Evolutionary conservation across 495 filamentous ascomycete genomes (phyloP).

Genomic region (Talaromyces adpressus): DNA sequence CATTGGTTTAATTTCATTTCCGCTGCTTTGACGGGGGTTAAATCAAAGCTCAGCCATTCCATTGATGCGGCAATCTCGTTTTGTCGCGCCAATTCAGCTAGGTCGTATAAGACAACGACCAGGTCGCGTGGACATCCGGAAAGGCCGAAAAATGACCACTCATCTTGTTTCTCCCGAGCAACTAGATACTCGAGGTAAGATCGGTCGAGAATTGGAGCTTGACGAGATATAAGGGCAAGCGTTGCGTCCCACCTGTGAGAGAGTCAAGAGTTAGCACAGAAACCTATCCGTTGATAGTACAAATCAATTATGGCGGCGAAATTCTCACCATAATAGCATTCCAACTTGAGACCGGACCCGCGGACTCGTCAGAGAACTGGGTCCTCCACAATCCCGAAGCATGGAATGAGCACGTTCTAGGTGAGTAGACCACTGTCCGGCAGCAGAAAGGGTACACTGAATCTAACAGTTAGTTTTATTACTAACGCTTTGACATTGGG

Average conservation of each 20-base stretch:
- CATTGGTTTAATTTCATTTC: not conserved
- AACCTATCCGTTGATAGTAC: not conserved
- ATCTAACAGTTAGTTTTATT: too few species aligned
- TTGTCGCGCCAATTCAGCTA: not conserved
- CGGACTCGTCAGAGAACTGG: too few species aligned
- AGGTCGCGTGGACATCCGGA: not conserved
- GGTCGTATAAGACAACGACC: not conserved
- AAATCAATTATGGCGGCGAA: not conserved
- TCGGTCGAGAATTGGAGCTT: not conserved
- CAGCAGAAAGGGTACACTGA: too few species aligned
- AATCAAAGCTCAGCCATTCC: too few species aligned
- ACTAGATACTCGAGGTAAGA: not conserved
- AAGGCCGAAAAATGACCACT: not conserved
- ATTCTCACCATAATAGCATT: not conserved
- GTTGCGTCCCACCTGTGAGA: not conserved
- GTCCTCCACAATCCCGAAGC: too few species aligned
- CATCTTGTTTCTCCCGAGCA: not conserved
- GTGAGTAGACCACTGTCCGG: too few species aligned
- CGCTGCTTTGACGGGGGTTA: not conserved
- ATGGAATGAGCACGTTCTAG: too few species aligned
- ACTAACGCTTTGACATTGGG: too few species aligned
- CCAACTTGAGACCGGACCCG: not conserved
- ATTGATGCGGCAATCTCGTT: too few species aligned
- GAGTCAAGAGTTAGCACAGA: not conserved
- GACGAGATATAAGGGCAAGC: not conserved